phyloP scores from a whole-genome alignment of 2,329 filamentous ascomycete genomes.

The Pyrenophora tritici-repentis region DNA sequence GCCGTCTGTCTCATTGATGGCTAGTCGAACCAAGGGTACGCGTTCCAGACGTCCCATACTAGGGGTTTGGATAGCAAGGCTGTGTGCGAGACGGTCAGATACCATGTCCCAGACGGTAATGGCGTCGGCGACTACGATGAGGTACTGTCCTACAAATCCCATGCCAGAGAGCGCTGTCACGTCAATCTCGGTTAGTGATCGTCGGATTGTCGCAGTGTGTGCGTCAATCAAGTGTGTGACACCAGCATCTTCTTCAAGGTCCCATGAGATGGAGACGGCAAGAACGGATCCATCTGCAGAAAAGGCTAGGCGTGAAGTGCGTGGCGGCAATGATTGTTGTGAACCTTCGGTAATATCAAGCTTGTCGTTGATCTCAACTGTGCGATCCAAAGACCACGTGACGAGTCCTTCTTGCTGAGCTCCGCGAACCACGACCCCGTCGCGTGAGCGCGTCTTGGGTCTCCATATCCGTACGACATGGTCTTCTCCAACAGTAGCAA shows the following conservation, averaged over 20 bases:
- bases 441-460: slow-evolving; percentile 69
- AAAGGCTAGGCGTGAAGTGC: slow-evolving; percentile 72
- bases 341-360: slow-evolving; percentile 35
- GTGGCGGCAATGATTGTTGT: slow-evolving; percentile 38
- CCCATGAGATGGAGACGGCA: slow-evolving; percentile 41
- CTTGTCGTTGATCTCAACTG: slow-evolving; percentile 52
- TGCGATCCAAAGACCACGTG: slow-evolving; percentile 74
- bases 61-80: slow-evolving; percentile 58
- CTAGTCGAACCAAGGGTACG: slow-evolving; percentile 61
- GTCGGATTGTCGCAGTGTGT: slow-evolving; percentile 67
- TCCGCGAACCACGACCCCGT: slow-evolving; percentile 68
- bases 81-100: slow-evolving; percentile 72
- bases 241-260: slow-evolving; percentile 55
- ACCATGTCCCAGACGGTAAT: slow-evolving; percentile 86
- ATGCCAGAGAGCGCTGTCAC: slow-evolving; percentile 69
- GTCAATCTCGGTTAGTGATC: slow-evolving; percentile 70
- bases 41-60: slow-evolving; percentile 44
- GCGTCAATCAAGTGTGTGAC: slow-evolving; percentile 78
- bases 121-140: slow-evolving; percentile 75
- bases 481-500: slow-evolving; percentile 86
- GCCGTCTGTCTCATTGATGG: slow-evolving; percentile 65
- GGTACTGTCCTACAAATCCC: slow-evolving; percentile 71
- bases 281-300: slow-evolving; percentile 57
- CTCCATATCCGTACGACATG: slow-evolving; percentile 79
- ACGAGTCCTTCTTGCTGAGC: slow-evolving; percentile 59